phyloP scores from a whole-genome alignment of 768 basidiomycete genomes.

The Lentinula detonsa region DNA sequence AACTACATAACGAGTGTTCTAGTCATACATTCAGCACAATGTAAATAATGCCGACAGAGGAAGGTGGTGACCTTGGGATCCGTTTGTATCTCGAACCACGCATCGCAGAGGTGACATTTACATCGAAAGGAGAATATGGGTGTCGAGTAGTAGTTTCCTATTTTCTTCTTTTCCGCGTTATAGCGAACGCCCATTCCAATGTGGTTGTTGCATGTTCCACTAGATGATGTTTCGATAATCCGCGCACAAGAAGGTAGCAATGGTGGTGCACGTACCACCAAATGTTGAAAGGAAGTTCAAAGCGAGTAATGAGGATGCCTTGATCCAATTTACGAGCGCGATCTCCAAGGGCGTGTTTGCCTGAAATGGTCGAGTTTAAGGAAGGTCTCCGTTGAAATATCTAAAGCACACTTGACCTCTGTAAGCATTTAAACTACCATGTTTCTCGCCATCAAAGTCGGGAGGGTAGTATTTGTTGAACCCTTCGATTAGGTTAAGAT shows the following conservation, averaged over 20 bases:
- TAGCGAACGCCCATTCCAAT: conserved; percentile 99
- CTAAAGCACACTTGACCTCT: conserved; percentile 30
- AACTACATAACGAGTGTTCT: conserved; percentile 97
- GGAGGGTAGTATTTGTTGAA: conserved; percentile 82
- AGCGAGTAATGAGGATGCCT: conserved; percentile 92
- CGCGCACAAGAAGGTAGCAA: not conserved
- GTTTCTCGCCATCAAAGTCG: conserved; percentile 65
- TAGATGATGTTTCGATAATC: conserved; percentile 22
- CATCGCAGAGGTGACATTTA: conserved; percentile 94
- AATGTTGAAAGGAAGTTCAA: conserved; percentile 94
- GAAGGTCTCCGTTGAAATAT: not conserved
- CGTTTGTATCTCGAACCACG: conserved; percentile 98
- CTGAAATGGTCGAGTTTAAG: conserved; percentile 27
- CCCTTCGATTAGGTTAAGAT: conserved; percentile 26
- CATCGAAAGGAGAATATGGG: conserved; percentile 94
- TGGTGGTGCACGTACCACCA: conserved; percentile 68
- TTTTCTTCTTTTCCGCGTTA: conserved; percentile 98
- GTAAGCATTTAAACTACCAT: conserved; percentile 52
- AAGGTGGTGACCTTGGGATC: conserved; percentile 74
- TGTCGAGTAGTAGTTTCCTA: conserved; percentile 91
- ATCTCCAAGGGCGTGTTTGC: conserved; percentile 92
- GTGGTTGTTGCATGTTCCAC: conserved; percentile 91
- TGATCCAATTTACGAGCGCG: conserved; percentile 94
- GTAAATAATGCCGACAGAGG: not conserved
- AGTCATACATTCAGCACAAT: not conserved